These are phyloP conservation scores for Fusarium cyanostomum DNA, from an alignment of 2,329 filamentous ascomycete genomes.

Conservation along the genomic window DNA sequence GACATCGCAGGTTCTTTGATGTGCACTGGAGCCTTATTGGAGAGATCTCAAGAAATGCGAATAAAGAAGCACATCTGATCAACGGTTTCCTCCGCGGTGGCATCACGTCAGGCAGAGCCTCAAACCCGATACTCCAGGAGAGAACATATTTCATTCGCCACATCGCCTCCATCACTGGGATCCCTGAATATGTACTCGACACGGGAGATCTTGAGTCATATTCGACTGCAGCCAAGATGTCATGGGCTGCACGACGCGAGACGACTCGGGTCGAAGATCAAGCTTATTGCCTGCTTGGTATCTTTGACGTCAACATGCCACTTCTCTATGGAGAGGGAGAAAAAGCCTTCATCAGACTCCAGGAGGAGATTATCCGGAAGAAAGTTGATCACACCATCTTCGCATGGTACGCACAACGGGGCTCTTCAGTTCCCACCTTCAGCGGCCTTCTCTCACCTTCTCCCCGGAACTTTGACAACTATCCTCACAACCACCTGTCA, in stretches of 20 bases:
- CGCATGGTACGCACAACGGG: not conserved
- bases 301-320: conserved; percentile 46
- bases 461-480: not conserved
- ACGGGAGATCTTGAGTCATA: conserved; percentile 16
- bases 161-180: conserved; percentile 38
- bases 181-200: conserved; percentile 24
- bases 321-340: conserved; percentile 44
- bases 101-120: not conserved
- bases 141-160: not conserved
- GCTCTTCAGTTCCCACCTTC: not conserved
- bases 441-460: conserved; percentile 18
- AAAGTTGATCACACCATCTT: conserved; percentile 8
- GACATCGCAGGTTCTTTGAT: conserved; percentile 41
- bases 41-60: conserved; percentile 27
- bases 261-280: conserved; percentile 42
- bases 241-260: conserved; percentile 40
- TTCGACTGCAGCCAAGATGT: conserved; percentile 33
- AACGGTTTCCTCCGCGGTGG: conserved; percentile 1
- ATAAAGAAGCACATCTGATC: not conserved
- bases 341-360: conserved; percentile 36
- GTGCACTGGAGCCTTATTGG: conserved; percentile 39
- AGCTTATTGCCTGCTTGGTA: conserved; percentile 44
- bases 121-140: not conserved
- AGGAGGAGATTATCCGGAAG: conserved; percentile 37
- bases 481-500: not conserved